Conservation (phyloP, 2,329 filamentous ascomycete genomes). For the Penicillium digitatum region DNA sequence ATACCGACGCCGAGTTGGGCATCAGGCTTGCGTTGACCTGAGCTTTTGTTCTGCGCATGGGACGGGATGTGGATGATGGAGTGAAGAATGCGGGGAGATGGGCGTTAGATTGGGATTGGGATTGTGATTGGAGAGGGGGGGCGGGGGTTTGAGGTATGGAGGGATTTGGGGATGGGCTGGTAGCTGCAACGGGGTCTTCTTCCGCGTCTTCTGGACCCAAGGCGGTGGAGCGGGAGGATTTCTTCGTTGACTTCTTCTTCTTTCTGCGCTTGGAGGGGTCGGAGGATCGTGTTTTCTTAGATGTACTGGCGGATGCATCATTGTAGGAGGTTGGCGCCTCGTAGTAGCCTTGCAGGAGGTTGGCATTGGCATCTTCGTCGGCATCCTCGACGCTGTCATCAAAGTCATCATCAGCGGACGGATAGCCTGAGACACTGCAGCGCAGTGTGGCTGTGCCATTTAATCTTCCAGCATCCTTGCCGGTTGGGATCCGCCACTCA, state of each 20-base stretch:
- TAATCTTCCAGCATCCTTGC: constrained; percentile 63
- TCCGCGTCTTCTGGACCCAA: constrained; percentile 17
- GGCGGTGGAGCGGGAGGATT: constrained; percentile 20
- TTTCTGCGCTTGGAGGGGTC: constrained; percentile 33
- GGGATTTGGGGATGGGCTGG: constrained; percentile 18
- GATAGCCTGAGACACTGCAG: constrained; percentile 71
- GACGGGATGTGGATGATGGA: constrained; percentile 19
- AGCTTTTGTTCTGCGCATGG: constrained; percentile 38
- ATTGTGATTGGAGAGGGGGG: constrained; percentile 13
- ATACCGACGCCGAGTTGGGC: constrained; percentile 72
- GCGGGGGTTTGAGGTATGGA: constrained; percentile 24
- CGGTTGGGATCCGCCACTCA: constrained; percentile 78
- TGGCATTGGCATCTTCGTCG: constrained; percentile 33
- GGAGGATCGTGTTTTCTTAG: constrained; percentile 24
- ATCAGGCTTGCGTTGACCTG: constrained; percentile 72
- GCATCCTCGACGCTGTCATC: constrained; percentile 39
- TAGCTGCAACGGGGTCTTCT: constrained; percentile 16
- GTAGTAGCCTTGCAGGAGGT: constrained; percentile 46
- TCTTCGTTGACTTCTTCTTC: constrained; percentile 38
- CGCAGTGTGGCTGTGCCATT: constrained; percentile 68
- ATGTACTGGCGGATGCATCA: constrained; percentile 23
- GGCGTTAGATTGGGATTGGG: constrained; percentile 14
- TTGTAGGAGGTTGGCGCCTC: constrained; percentile 39
- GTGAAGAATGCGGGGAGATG: constrained; percentile 23
- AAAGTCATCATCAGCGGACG: constrained; percentile 47